Evolutionary conservation across 192 early-diverging fungal species (phyloP).

Genomic region (Backusella luteola): DNA sequence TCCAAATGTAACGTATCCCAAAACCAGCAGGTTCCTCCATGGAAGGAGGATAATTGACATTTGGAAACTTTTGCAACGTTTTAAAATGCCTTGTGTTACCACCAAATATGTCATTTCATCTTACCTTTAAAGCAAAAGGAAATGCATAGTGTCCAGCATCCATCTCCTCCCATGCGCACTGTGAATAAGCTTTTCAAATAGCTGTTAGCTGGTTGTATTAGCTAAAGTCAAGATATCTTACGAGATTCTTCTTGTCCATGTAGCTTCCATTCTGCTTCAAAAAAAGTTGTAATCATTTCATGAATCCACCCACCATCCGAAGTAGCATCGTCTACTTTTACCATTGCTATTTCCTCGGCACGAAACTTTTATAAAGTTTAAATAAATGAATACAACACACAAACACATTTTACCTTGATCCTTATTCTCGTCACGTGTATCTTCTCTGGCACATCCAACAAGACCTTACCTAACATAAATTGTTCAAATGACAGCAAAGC

Average conservation of each 20-base stretch:
- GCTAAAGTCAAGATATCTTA: background rate
- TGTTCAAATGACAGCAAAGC: background rate
- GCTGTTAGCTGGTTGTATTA: too few species aligned
- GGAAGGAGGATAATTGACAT: conserved; percentile 42
- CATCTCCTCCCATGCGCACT: conserved; percentile 38
- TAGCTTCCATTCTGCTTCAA: conserved; percentile 36
- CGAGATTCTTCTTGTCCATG: conserved; percentile 31
- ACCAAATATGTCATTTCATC: background rate
- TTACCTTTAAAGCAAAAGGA: conserved; percentile 44
- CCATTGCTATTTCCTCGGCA: conserved; percentile 35
- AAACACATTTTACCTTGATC: conserved; percentile 28
- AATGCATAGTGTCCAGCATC: conserved; percentile 33
- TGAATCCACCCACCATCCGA: conserved; percentile 35
- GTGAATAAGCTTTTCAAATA: conserved; percentile 26
- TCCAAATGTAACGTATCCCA: conserved; percentile 30
- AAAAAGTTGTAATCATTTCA: conserved; percentile 35
- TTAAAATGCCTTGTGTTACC: background rate
- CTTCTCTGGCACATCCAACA: conserved; percentile 26
- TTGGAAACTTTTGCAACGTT: conserved; percentile 28
- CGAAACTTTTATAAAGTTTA: conserved; percentile 23
- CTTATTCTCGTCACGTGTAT: conserved; percentile 34
- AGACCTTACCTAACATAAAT: conserved; percentile 26
- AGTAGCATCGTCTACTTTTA: conserved; percentile 27
- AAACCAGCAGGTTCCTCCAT: conserved; percentile 38
- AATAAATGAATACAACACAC: background rate